A percentile compares a stretch with the other conserved stretches of the same genome.
Conservation (phyloP, 176 grass and related monocot species). For the Musa troglodytarum region DNA sequence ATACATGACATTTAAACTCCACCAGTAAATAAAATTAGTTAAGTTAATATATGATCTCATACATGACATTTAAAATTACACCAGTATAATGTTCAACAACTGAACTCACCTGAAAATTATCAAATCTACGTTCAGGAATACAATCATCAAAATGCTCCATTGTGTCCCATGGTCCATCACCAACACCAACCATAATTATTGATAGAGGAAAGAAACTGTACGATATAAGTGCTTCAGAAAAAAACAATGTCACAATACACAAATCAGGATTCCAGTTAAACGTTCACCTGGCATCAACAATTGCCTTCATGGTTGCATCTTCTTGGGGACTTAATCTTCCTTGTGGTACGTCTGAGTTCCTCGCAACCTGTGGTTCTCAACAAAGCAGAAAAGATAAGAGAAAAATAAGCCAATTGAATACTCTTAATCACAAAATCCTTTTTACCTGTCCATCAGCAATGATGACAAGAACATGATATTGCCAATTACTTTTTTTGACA, state of each 20-base stretch:
- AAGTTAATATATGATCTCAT: too few species aligned
- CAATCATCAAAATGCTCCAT: constrained; percentile 92
- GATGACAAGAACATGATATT: constrained; percentile 96
- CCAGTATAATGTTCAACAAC: constrained; percentile 5
- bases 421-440: constrained; percentile 4
- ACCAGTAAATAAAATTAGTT: too few species aligned
- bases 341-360: constrained; percentile 23
- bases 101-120: constrained; percentile 88
- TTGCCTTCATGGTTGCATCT: constrained; percentile 74
- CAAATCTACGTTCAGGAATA: constrained; percentile 83
- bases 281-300: constrained; percentile 79
- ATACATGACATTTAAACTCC: too few species aligned
- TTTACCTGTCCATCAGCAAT: constrained; percentile 91
- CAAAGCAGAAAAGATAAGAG: constrained; percentile 5
- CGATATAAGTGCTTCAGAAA: constrained; percentile 29
- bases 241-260: constrained; percentile 11
- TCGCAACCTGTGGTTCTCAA: constrained; percentile 44
- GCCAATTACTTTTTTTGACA: constrained; percentile 71
- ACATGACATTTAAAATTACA: not conserved
- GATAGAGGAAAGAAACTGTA: constrained; percentile 89
- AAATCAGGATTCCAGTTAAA: constrained; percentile 17
- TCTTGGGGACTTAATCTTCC: constrained; percentile 73
- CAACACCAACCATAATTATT: constrained; percentile 95
- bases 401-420: not conserved
- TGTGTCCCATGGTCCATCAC: constrained; percentile 92